These are phyloP conservation scores for Coemansia sp. DNA, from an alignment of 192 early-diverging fungal species.

Conservation along the genomic window DNA sequence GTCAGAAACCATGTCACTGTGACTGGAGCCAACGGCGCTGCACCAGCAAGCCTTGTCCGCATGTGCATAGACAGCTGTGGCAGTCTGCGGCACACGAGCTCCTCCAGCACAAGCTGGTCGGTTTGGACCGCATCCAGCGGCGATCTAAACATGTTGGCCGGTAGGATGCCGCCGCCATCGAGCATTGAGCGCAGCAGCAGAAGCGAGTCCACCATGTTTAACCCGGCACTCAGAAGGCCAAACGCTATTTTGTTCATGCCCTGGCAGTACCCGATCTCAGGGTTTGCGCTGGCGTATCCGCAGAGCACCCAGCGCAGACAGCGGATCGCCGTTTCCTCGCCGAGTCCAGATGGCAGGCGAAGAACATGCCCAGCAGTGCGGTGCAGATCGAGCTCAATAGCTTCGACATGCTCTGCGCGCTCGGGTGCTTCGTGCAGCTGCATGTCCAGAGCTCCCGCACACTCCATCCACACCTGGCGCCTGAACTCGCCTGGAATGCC, in stretches of 20 bases:
- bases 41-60: constrained; percentile 39
- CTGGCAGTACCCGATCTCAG: constrained; percentile 59
- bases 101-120: constrained; percentile 58
- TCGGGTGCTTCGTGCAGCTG: not conserved
- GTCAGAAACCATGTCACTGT: constrained; percentile 62
- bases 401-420: constrained; percentile 18
- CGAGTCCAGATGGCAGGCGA: not conserved
- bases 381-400: constrained; percentile 46
- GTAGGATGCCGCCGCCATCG: constrained; percentile 51
- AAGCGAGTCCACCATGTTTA: constrained; percentile 50
- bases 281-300: constrained; percentile 34
- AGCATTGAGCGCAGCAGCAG: constrained; percentile 52
- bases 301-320: constrained; percentile 37
- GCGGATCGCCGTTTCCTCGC: constrained; percentile 5
- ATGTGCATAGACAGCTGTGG: constrained; percentile 53
- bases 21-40: constrained; percentile 46
- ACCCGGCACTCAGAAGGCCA: constrained; percentile 53
- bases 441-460: constrained; percentile 31
- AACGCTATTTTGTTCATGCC: constrained; percentile 61
- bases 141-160: constrained; percentile 53
- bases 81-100: constrained; percentile 53
- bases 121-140: constrained; percentile 55
- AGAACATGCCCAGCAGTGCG: constrained; percentile 17
- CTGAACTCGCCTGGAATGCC: constrained; percentile 34
- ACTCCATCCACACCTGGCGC: constrained; percentile 50